phyloP scores from a whole-genome alignment of 225 moss, liverwort and hornwort genomes.

The Sphagnum contortum region DNA sequence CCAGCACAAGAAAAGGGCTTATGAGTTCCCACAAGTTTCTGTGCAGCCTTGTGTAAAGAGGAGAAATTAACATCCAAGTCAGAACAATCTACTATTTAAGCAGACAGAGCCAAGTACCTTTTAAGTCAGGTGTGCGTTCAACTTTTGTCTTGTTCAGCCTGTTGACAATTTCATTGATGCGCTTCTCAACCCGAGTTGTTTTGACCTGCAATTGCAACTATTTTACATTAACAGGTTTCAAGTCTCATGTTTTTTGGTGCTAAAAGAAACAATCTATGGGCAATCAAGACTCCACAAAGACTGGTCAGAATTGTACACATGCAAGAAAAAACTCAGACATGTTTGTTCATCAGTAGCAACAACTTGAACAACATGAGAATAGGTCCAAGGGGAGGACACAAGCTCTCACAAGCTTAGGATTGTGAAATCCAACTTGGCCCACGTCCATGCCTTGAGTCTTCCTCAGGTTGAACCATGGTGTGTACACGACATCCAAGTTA shows the following conservation, averaged over 20 bases:
- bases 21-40: too few species aligned
- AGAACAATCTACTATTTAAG: too few species aligned
- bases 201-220: slow-evolving; percentile 47
- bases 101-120: slow-evolving; percentile 31
- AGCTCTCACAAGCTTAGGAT: slow-evolving; percentile 80
- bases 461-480: slow-evolving; percentile 91
- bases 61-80: too few species aligned
- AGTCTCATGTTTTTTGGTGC: background rate
- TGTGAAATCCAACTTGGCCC: slow-evolving; percentile 99
- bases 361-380: background rate
- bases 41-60: too few species aligned
- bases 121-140: slow-evolving; percentile 89
- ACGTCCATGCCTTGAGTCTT: slow-evolving; percentile 95
- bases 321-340: too few species aligned
- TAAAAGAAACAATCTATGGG: too few species aligned
- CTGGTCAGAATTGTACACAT: too few species aligned
- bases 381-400: slow-evolving; percentile 5
- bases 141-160: slow-evolving; percentile 91
- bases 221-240: background rate
- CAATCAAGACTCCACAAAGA: too few species aligned
- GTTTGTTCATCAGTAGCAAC: too few species aligned
- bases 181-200: slow-evolving; percentile 80
- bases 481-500: slow-evolving; percentile 95
- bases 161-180: slow-evolving; percentile 94
- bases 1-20: background rate